phyloP scores from a whole-genome alignment of 2,329 filamentous ascomycete genomes.

The Monilinia laxa region DNA sequence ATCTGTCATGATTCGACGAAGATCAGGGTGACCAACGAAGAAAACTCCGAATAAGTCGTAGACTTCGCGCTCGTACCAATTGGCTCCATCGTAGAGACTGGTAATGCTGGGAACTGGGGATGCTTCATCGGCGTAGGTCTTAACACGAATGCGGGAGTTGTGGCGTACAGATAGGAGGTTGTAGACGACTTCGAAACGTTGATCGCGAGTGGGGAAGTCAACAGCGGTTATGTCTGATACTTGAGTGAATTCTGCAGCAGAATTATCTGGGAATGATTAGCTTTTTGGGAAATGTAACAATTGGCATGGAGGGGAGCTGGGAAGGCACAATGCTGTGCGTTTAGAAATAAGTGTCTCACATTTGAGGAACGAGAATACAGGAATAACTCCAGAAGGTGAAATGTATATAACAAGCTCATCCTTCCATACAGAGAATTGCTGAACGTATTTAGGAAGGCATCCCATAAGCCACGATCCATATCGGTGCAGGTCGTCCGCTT shows the following conservation, averaged over 20 bases:
- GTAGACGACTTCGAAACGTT: conserved; percentile 98
- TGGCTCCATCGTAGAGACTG: conserved; percentile 85
- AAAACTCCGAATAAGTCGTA: conserved; percentile 98
- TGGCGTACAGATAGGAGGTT: conserved; percentile 94
- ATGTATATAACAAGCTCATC: conserved; percentile 97
- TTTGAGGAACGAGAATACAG: conserved; percentile 92
- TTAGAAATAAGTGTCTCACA: conserved; percentile 41
- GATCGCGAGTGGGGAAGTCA: conserved; percentile 91
- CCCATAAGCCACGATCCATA: conserved; percentile 98
- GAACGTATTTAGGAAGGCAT: conserved; percentile 94
- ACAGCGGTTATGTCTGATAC: conserved; percentile 89
- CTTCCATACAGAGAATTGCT: conserved; percentile 99
- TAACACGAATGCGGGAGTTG: conserved; percentile 94
- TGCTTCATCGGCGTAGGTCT: conserved; percentile 97
- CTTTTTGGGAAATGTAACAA: neutral
- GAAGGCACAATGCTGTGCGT: neutral
- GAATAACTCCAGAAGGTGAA: conserved; percentile 80
- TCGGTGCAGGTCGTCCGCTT: conserved; percentile 83
- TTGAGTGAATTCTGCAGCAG: conserved; percentile 93
- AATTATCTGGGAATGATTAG: conserved; percentile 66
- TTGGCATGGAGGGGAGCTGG: neutral
- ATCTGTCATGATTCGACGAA: conserved; percentile 98
- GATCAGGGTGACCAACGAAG: conserved; percentile 91
- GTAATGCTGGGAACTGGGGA: conserved; percentile 89
- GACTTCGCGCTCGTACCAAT: conserved; percentile 98